Conservation (phyloP, 352 stramenopile species). For the Phytophthora pseudosyringae region DNA sequence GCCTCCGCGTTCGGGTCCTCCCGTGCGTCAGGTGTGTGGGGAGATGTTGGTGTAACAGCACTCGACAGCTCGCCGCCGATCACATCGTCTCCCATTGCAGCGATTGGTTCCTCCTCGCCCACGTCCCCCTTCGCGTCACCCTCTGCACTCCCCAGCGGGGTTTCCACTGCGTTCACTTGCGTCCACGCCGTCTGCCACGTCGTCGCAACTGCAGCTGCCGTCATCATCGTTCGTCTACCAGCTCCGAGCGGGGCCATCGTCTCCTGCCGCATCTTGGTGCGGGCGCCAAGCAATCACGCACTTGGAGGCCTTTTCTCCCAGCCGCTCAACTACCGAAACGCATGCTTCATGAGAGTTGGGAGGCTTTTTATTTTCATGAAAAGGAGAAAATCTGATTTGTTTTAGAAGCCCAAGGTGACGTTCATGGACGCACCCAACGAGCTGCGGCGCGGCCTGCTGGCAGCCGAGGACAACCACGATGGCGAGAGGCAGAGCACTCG, state of each 20-base stretch:
- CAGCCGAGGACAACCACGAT: conserved; percentile 3
- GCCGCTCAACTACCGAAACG: conserved; percentile 19
- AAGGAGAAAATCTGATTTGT: neutral
- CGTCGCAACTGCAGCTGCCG: conserved; percentile 1
- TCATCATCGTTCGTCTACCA: conserved; percentile 2
- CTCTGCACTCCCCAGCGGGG: conserved; percentile 5
- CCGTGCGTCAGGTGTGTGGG: neutral
- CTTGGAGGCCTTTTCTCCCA: conserved; percentile 4
- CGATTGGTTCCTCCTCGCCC: conserved; percentile 15
- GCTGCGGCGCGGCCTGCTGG: conserved; percentile 36
- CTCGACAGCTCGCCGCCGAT: conserved; percentile 3
- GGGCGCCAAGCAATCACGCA: conserved; percentile 11
- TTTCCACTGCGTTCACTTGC: conserved; percentile 4
- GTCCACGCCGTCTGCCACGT: conserved; percentile 11
- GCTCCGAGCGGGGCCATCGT: conserved; percentile 5
- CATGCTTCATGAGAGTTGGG: conserved; percentile 8
- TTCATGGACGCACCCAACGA: conserved; percentile 29
- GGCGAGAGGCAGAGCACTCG: neutral
- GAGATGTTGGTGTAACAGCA: neutral
- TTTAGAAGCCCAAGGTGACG: conserved; percentile 5
- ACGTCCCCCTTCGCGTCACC: conserved; percentile 1
- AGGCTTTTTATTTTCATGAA: conserved; percentile 7
- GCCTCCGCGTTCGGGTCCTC: conserved; percentile 7
- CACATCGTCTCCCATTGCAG: conserved; percentile 19
- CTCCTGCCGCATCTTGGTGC: conserved; percentile 15